Conservation (phyloP, 176 grass and related monocot species). For the barley (Hordeum vulgare) region DNA sequence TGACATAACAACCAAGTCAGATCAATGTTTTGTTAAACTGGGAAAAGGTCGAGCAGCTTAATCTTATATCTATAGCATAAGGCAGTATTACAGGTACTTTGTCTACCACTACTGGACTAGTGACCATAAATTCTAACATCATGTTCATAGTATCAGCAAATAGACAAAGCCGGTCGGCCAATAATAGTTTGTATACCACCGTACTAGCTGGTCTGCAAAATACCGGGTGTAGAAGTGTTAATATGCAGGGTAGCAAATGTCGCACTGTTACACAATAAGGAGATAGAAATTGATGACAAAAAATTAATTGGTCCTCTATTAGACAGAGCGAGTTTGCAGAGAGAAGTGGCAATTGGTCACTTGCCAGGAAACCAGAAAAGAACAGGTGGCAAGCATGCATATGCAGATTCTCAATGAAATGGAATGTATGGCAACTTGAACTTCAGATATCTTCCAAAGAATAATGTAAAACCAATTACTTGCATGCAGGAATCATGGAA, state of each 20-base stretch:
- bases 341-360: not conserved
- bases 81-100: not conserved
- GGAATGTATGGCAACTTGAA: not conserved
- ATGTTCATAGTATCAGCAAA: not conserved
- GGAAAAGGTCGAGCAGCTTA: slow-evolving; percentile 15
- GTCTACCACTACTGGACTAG: not conserved
- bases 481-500: not conserved
- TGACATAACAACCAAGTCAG: slow-evolving; percentile 13
- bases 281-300: not conserved
- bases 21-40: slow-evolving; percentile 6
- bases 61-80: slow-evolving; percentile 15
- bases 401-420: not conserved
- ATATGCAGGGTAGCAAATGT: not conserved
- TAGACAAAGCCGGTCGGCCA: not conserved
- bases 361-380: not conserved
- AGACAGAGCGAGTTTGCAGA: not conserved
- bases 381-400: not conserved
- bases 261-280: not conserved
- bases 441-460: not conserved
- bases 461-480: slow-evolving; percentile 3
- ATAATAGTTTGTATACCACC: not conserved
- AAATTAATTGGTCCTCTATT: not conserved
- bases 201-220: not conserved
- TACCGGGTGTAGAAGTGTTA: not conserved
- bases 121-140: not conserved